Evolutionary conservation across 495 filamentous ascomycete genomes (phyloP).

Genomic region (Talaromyces adpressus): DNA sequence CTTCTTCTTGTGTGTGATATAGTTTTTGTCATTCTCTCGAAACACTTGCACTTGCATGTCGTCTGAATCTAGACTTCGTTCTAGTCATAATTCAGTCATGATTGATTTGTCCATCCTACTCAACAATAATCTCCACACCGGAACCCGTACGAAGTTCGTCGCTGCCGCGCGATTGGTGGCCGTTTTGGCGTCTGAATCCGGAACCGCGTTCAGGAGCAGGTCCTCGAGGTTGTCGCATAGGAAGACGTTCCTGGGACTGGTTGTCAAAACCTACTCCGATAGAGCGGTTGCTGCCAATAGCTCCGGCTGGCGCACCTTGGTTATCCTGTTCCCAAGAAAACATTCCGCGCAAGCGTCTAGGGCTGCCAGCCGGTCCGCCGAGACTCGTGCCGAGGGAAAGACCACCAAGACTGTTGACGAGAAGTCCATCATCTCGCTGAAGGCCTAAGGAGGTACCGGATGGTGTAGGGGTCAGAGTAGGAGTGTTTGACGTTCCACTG

Average conservation of each 20-base stretch:
- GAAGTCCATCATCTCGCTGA: conserved; percentile 56
- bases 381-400: conserved; percentile 57
- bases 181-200: conserved; percentile 73
- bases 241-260: conserved; percentile 57
- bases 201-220: conserved; percentile 69
- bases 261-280: conserved; percentile 58
- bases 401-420: conserved; percentile 61
- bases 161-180: conserved; percentile 73
- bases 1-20: conserved; percentile 14
- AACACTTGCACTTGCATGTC: conserved; percentile 19
- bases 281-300: conserved; percentile 83
- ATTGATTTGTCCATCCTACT: conserved; percentile 22
- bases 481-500: conserved; percentile 60
- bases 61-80: conserved; percentile 7
- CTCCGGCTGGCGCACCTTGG: conserved; percentile 52
- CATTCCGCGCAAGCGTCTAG: conserved; percentile 56
- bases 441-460: conserved; percentile 52
- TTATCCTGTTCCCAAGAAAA: conserved; percentile 59
- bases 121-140: conserved; percentile 51
- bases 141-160: conserved; percentile 61
- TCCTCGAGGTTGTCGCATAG: conserved; percentile 76
- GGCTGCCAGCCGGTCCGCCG: conserved; percentile 49
- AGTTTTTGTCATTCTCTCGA: conserved; percentile 1
- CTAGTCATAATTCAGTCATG: background rate
- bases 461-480: conserved; percentile 70